A percentile compares a stretch with the other conserved stretches of the same genome.
Evolutionary conservation across 257 asterid genomes (phyloP).

Genomic region (Solanum gracilifrons): DNA sequence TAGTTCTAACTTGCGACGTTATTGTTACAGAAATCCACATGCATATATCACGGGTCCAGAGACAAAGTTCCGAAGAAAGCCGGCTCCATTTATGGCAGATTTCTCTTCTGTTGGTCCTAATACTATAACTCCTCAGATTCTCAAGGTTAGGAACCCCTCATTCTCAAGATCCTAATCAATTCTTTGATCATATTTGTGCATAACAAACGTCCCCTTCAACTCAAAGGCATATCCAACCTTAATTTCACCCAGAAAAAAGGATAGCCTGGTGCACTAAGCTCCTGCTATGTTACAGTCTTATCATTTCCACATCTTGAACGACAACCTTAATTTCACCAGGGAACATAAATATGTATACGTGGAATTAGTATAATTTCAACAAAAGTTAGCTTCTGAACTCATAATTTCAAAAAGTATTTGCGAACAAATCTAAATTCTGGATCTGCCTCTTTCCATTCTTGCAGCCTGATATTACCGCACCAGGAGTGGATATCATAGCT

Average conservation of each 20-base stretch:
- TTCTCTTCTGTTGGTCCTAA: slow-evolving; percentile 82
- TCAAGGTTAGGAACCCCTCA: slow-evolving; percentile 22
- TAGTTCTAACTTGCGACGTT: background rate
- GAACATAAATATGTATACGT: background rate
- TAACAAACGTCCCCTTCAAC: background rate
- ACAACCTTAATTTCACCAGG: background rate
- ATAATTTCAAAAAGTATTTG: background rate
- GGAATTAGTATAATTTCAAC: background rate
- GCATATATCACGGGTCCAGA: slow-evolving; percentile 32
- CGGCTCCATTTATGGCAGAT: slow-evolving; percentile 50
- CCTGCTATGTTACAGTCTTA: background rate
- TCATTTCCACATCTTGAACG: background rate
- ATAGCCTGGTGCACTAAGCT: background rate
- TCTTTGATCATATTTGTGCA: background rate
- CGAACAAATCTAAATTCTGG: background rate
- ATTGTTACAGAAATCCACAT: slow-evolving; percentile 23
- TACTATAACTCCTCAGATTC: slow-evolving; percentile 2
- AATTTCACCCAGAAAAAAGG: background rate
- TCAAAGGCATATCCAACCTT: background rate
- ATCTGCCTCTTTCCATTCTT: background rate
- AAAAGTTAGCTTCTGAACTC: background rate
- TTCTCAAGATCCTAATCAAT: background rate
- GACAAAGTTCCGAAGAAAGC: slow-evolving; percentile 9
- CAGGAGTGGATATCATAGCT: slow-evolving; percentile 55
- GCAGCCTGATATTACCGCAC: slow-evolving; percentile 71